Evolutionary conservation across 805 yeast species (phyloP).

Genomic region (Sungouiella blattae): DNA sequence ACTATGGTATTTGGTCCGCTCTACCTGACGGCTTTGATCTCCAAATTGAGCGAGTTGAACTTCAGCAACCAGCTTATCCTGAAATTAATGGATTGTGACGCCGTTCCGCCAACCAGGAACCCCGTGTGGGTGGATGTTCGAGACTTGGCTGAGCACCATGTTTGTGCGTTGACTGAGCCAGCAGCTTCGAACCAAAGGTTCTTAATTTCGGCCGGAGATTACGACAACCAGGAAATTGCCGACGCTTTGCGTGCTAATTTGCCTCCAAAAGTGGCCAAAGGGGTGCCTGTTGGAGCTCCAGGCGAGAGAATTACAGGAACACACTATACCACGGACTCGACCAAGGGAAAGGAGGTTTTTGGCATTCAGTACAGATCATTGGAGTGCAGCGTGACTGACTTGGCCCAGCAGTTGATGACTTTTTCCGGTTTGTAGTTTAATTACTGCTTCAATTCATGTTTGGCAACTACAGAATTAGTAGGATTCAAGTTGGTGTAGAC

Average conservation of each 20-base stretch:
- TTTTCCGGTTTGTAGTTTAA: too few relatives aligned
- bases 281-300: constrained; percentile 15
- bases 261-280: constrained; percentile 2
- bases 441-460: too few relatives aligned
- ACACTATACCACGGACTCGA: constrained; percentile 22
- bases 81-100: neutral
- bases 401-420: constrained; percentile 3
- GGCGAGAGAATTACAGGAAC: constrained; percentile 16
- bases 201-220: constrained; percentile 26
- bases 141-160: constrained; percentile 7
- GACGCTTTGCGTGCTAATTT: constrained; percentile 12
- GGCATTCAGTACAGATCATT: constrained; percentile 5
- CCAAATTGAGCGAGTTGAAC: constrained; percentile 5
- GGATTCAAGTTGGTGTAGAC: too few relatives aligned
- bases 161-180: constrained; percentile 14
- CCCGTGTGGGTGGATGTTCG: constrained; percentile 9
- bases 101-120: constrained; percentile 4
- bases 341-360: constrained; percentile 17
- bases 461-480: too few relatives aligned
- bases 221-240: constrained; percentile 26
- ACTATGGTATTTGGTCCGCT: constrained; percentile 9
- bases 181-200: constrained; percentile 11
- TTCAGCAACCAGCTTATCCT: constrained; percentile 5
- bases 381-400: constrained; percentile 3
- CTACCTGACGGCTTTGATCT: constrained; percentile 1